Conservation (phyloP, 345 rosid species). For the Lagerstroemia speciosa region DNA sequence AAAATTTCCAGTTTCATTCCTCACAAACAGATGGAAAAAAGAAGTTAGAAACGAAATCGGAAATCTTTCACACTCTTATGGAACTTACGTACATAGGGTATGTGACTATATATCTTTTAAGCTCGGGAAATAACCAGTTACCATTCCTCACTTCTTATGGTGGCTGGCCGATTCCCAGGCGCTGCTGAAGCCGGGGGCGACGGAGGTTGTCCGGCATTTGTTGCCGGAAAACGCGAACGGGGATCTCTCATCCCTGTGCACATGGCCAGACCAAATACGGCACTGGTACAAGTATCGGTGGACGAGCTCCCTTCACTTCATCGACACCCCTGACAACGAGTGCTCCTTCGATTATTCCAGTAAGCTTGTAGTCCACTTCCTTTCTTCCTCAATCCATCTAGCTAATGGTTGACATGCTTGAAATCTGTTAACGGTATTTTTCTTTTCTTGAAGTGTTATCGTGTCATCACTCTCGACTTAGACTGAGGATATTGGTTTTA, state of each 20-base stretch:
- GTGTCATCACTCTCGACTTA: too few species aligned
- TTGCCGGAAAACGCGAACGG: constrained; percentile 42
- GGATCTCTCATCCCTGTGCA: constrained; percentile 52
- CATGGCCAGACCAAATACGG: constrained; percentile 74
- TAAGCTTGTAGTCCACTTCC: constrained; percentile 12
- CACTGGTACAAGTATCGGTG: constrained; percentile 64
- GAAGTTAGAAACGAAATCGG: too few species aligned
- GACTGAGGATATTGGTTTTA: too few species aligned
- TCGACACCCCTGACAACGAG: constrained; percentile 57
- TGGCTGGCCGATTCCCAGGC: constrained; percentile 20
- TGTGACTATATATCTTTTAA: too few species aligned
- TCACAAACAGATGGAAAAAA: too few species aligned
- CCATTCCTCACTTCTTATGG: background rate
- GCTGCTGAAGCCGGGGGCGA: constrained; percentile 65
- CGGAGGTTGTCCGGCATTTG: constrained; percentile 47
- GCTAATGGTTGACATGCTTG: too few species aligned
- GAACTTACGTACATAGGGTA: too few species aligned
- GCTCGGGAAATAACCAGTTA: too few species aligned
- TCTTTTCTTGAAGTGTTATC: too few species aligned
- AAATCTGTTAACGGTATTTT: too few species aligned
- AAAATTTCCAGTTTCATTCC: too few species aligned
- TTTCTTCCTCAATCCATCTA: background rate
- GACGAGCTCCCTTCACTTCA: constrained; percentile 74
- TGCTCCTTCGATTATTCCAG: constrained; percentile 51
- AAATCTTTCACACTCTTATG: too few species aligned